phyloP scores from a whole-genome alignment of 805 yeast species.

The Ogataea trehaloabstinens region DNA sequence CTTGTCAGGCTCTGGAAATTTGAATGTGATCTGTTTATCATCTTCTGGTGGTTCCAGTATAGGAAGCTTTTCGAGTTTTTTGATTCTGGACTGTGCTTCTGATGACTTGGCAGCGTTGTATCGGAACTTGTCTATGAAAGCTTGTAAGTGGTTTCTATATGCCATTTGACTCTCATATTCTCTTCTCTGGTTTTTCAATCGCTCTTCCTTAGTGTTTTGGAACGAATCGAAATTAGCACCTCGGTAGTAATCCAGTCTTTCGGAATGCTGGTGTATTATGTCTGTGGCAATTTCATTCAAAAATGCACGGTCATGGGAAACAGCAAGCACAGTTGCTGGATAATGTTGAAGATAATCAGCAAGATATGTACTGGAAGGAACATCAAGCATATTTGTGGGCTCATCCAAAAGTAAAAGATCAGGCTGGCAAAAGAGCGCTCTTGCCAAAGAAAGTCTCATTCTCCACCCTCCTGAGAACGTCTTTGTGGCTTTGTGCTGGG shows the following conservation, averaged over 20 bases:
- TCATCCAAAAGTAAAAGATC: conserved; percentile 92
- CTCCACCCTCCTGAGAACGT: conserved; percentile 99
- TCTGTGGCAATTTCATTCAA: conserved; percentile 98
- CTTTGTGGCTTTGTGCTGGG: conserved; percentile 82
- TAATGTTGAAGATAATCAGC: conserved; percentile 88
- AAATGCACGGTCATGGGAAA: conserved; percentile 97
- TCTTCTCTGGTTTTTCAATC: conserved; percentile 86
- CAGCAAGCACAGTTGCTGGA: conserved; percentile 90
- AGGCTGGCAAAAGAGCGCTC: conserved; percentile 97
- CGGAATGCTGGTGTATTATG: conserved; percentile 96
- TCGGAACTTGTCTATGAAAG: conserved; percentile 92
- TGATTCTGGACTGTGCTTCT: conserved; percentile 97
- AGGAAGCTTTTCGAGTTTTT: conserved; percentile 93
- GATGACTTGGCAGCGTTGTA: conserved; percentile 97
- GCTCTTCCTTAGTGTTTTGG: conserved; percentile 91
- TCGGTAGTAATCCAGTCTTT: conserved; percentile 91
- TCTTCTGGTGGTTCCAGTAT: conserved; percentile 91
- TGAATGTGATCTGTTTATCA: conserved; percentile 79
- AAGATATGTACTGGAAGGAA: conserved; percentile 92
- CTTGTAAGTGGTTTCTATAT: conserved; percentile 87
- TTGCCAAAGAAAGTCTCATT: conserved; percentile 97
- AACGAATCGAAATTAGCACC: conserved; percentile 93
- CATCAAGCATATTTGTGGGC: conserved; percentile 99
- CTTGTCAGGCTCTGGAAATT: conserved; percentile 92
- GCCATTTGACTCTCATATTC: conserved; percentile 99